A percentile compares a stretch with the other conserved stretches of the same genome.
These are phyloP conservation scores for Cystobasidium ongulense DNA, from an alignment of 768 basidiomycete species.

Conservation along the genomic window DNA sequence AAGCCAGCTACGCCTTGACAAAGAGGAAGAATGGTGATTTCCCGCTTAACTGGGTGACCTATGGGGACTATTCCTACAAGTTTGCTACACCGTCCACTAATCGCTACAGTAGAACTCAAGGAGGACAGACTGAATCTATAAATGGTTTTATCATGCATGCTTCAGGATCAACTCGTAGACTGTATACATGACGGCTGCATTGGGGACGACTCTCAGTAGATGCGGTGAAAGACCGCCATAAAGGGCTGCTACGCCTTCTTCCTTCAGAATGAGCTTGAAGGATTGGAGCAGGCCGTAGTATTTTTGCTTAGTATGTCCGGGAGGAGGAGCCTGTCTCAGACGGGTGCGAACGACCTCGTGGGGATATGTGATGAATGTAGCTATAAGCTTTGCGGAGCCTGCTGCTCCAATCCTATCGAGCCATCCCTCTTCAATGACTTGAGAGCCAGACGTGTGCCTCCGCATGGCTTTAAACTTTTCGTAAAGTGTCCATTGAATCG, in stretches of 20 bases:
- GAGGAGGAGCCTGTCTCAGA: constrained; percentile 73
- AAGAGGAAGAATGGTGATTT: too few relatives aligned
- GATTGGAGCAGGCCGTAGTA: constrained; percentile 83
- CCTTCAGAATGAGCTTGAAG: constrained; percentile 69
- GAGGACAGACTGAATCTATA: neutral
- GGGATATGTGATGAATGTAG: constrained; percentile 91
- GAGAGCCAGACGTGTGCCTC: constrained; percentile 34
- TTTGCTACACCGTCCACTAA: too few relatives aligned
- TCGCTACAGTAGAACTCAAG: too few relatives aligned
- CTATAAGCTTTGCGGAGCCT: constrained; percentile 85
- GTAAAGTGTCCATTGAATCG: constrained; percentile 95
- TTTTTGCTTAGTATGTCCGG: constrained; percentile 56
- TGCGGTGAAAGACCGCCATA: constrained; percentile 92
- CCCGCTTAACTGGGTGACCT: too few relatives aligned
- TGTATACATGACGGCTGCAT: constrained; percentile 92
- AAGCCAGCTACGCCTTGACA: too few relatives aligned
- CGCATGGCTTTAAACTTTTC: constrained; percentile 73
- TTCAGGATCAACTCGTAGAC: constrained; percentile 76
- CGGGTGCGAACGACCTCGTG: constrained; percentile 83
- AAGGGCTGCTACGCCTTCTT: constrained; percentile 76
- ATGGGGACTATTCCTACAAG: too few relatives aligned
- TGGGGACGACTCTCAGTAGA: constrained; percentile 91
- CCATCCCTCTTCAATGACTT: constrained; percentile 55
- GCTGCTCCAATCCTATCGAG: constrained; percentile 76
- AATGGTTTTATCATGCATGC: neutral